Base-by-base conservation (phyloP, 306 rosid genomes). In the Acacia acuminata region DNA sequence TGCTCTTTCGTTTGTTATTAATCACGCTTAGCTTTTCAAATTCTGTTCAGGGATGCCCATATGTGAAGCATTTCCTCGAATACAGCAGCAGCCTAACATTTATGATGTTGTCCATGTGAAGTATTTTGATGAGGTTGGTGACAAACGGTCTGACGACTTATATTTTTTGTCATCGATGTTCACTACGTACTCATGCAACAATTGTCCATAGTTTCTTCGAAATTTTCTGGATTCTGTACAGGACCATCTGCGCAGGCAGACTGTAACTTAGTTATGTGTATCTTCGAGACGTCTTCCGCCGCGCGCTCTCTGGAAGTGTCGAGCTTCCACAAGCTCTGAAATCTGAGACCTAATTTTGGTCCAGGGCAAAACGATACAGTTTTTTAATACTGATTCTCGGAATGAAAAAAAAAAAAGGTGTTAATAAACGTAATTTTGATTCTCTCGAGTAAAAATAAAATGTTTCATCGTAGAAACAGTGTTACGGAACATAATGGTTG, bases 61-160 rank as follows among this genome's bases (percentile, higher is more conserved):
- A 79, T 91, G 95, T 61, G 97, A 96, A 88, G 99, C 98, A 61
- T 96, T 96, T 91, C 94, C 93, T 53, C 97, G 91, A 82, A 96
- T 96, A 42, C 97, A 94, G 77, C 94, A 94, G 86, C 94, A 88
- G 71, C 98, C 98, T 10, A 94, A 87, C 56, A 86, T 96, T 50
- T 94, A 96, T n/a, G 99, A 96, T 61, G 99, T 96, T 27, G 99
- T 96, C 67, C 99, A 94, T 30, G 99, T 96, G 34, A 96, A 96
- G 90, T 94, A 92, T 87, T 94, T 77, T 48, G 99, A 96, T 0
- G 99, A 96, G 99, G 99, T 96, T 83, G 82, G 87, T 78, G 13
- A 68, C 78, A 27, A 38, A 2, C 6, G 61, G 4, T 47, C 10
- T 42, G 14, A 44, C 34, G 17, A 44, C 34, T 50, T 43, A 22